Percentiles rank a stretch among this genome's conserved stretches.
phyloP scores from a whole-genome alignment of 352 stramenopile genomes.

The Phytophthora multivora region DNA sequence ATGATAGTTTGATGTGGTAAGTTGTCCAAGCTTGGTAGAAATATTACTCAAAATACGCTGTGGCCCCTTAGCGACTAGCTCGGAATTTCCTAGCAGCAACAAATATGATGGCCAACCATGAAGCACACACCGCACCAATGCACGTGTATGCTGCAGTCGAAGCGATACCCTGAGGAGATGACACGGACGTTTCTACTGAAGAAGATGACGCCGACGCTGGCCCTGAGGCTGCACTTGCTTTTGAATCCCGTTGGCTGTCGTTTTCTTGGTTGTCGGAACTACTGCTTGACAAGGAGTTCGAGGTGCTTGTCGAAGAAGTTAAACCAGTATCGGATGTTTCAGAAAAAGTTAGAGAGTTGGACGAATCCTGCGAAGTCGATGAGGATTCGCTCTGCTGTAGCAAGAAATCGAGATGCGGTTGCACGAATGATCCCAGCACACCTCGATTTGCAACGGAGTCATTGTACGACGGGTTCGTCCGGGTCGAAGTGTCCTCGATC shows the following conservation, averaged over 20 bases:
- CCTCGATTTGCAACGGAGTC: slow-evolving; percentile 51
- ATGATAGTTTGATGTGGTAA: neutral
- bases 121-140: slow-evolving; percentile 51
- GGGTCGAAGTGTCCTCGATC: neutral
- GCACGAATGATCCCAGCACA: slow-evolving; percentile 56
- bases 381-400: slow-evolving; percentile 8
- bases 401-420: slow-evolving; percentile 48
- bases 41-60: slow-evolving; percentile 14
- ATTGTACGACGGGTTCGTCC: slow-evolving; percentile 31
- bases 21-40: neutral
- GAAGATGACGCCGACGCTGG: slow-evolving; percentile 20
- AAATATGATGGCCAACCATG: slow-evolving; percentile 61
- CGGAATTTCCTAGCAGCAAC: slow-evolving; percentile 43
- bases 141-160: slow-evolving; percentile 52
- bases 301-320: neutral
- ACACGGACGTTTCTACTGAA: slow-evolving; percentile 14
- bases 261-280: neutral
- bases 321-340: slow-evolving; percentile 11
- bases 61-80: slow-evolving; percentile 18
- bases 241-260: slow-evolving; percentile 3
- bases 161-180: slow-evolving; percentile 22
- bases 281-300: slow-evolving; percentile 9
- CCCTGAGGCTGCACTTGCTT: slow-evolving; percentile 2
- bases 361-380: neutral
- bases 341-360: neutral